phyloP scores from a whole-genome alignment of 257 asterid genomes.

The Primulina tabacum region DNA sequence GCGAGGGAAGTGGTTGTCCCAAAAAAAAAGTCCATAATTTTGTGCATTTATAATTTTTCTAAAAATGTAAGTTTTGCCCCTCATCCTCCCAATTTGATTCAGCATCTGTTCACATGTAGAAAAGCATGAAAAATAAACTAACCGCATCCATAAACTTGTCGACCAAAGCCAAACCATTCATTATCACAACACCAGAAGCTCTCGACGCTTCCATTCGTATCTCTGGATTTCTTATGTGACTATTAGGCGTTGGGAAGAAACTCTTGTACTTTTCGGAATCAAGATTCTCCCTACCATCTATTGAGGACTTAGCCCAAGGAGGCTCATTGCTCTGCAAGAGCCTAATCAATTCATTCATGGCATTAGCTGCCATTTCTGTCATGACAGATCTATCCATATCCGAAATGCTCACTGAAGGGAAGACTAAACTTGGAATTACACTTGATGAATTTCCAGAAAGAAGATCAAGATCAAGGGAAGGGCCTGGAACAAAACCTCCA shows the following conservation, averaged over 20 bases:
- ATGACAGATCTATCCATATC: slow-evolving; percentile 83
- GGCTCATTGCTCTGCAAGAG: slow-evolving; percentile 74
- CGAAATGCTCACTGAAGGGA: slow-evolving; percentile 48
- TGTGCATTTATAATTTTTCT: neutral
- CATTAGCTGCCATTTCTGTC: slow-evolving; percentile 69
- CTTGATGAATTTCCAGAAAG: slow-evolving; percentile 61
- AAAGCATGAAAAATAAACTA: slow-evolving; percentile 18
- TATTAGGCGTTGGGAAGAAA: slow-evolving; percentile 55
- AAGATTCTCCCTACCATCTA: slow-evolving; percentile 61
- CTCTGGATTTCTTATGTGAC: slow-evolving; percentile 61
- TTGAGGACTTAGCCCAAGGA: slow-evolving; percentile 62
- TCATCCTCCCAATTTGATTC: neutral
- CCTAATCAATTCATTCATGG: slow-evolving; percentile 80
- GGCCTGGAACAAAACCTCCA: slow-evolving; percentile 41
- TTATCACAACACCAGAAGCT: slow-evolving; percentile 72
- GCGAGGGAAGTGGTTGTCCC: neutral
- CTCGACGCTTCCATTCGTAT: slow-evolving; percentile 65
- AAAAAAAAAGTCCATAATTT: neutral
- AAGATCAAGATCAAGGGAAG: slow-evolving; percentile 86
- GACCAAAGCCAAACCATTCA: slow-evolving; percentile 66
- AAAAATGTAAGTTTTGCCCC: neutral
- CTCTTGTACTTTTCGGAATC: slow-evolving; percentile 61
- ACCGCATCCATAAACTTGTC: slow-evolving; percentile 84
- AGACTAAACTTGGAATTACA: slow-evolving; percentile 27
- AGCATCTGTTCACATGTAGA: neutral